Evolutionary conservation across 2,329 filamentous ascomycete species (phyloP), one percentile per base, ranked within the genome.

Genomic region (Emmonsiellopsis sp.): DNA sequence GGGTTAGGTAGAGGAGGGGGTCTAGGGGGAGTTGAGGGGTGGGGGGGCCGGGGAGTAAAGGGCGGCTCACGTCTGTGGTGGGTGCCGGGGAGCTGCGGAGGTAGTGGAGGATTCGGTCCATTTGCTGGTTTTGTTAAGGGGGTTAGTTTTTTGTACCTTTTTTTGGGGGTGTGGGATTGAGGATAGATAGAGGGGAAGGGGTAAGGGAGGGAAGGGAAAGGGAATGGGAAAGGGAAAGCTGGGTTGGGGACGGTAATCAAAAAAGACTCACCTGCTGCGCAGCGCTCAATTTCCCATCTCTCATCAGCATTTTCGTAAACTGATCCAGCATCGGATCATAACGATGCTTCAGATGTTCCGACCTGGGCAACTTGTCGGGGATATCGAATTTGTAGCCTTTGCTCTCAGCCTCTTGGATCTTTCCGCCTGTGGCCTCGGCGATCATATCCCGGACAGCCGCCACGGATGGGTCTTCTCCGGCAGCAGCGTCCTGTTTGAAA

Each of bases 301-400:
- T 78, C 92, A 97, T 98, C 58, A 98, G 73, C 61, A 95, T 77
- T 67, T 90, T 91, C 15, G 90, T 95, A 62, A 97, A 79, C 74
- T 96, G 93, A 59, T 86, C 77, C 47, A 97, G 77, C 7, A 96
- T 79, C 1, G 88, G 83, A 66, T 96, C 87, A 67, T 97, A 95
- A 64, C 93, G 83, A 67, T 88, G 78, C 70, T 90, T 87, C 62
- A 92, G 73, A 71, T 88, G 79, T 54, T 77, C 71, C 31, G 77
- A 74, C 54, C 79, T 78, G 8, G 85, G 80, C 51, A 90, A 75
- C 6, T 86, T 83, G 37, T 77, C 74, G 1, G 90, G 90, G 58
- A 89, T 73, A 3, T 81, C 82, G 64, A 89, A 96, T 66, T 92
- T 94, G 67, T 88, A 78, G n/a, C 87, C 87, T 11, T 76, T 68